Percentiles rank a stretch among this genome's conserved stretches.
phyloP scores from a whole-genome alignment of 306 rosid genomes.

The Boehmeria nivea region DNA sequence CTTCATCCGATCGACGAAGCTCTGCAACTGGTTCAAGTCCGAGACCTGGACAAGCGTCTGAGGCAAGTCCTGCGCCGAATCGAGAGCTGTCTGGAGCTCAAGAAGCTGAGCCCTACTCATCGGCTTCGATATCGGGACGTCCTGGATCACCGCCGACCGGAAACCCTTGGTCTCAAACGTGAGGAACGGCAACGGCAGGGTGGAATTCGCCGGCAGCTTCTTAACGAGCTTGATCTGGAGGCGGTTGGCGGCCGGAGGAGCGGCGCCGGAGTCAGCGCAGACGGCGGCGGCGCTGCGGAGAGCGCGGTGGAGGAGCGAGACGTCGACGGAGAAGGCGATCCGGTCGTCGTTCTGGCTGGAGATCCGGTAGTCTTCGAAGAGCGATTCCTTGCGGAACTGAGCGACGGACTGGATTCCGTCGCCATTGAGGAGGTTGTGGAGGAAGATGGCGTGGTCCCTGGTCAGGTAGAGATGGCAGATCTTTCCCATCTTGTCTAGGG shows the following conservation, averaged over 20 bases:
- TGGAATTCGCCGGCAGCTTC: conserved; percentile 60
- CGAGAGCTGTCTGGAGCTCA: conserved; percentile 77
- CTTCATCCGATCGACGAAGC: conserved; percentile 90
- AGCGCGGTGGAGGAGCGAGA: conserved; percentile 79
- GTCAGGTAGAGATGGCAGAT: conserved; percentile 69
- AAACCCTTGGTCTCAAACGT: conserved; percentile 75
- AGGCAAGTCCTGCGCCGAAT: conserved; percentile 82
- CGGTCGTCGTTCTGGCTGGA: conserved; percentile 82
- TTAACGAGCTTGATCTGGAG: conserved; percentile 83
- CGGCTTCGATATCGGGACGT: conserved; percentile 83
- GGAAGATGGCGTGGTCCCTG: conserved; percentile 65
- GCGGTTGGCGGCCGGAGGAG: conserved; percentile 36
- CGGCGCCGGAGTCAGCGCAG: conserved; percentile 56
- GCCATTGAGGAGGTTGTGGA: conserved; percentile 87
- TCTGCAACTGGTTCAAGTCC: conserved; percentile 78
- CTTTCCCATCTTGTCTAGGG: conserved; percentile 75
- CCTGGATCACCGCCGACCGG: conserved; percentile 85
- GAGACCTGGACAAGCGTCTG: conserved; percentile 88
- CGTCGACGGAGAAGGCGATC: conserved; percentile 76
- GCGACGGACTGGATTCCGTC: conserved; percentile 84
- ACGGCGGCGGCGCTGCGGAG: conserved; percentile 79
- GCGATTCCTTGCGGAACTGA: conserved; percentile 66
- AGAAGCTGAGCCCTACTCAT: conserved; percentile 58
- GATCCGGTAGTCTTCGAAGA: conserved; percentile 76
- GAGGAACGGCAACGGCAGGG: conserved; percentile 67